Conservation (phyloP, 1,284 basidiomycete genomes). For the Ustilago nuda region DNA sequence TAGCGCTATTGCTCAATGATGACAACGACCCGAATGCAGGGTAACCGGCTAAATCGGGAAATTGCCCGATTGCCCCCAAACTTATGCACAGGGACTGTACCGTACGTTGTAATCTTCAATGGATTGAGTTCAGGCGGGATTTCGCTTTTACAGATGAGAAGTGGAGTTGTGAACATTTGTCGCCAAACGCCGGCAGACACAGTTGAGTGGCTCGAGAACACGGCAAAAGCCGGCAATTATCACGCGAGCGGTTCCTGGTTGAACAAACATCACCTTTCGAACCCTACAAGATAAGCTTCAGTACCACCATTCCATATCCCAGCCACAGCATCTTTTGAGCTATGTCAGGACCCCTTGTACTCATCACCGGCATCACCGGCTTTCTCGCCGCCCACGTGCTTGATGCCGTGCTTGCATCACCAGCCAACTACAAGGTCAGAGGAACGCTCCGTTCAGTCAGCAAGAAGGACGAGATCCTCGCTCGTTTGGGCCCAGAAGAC, state of each 20-base stretch:
- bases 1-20: no score
- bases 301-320: not conserved
- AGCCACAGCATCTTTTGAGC: not conserved
- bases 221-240: slow-evolving; percentile 7
- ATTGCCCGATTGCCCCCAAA: no score
- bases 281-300: not conserved
- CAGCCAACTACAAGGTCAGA: slow-evolving; percentile 55
- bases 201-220: slow-evolving; percentile 3
- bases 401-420: slow-evolving; percentile 53
- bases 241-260: not conserved
- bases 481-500: slow-evolving; percentile 39
- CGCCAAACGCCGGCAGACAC: not conserved
- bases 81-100: no score
- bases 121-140: not conserved
- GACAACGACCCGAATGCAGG: no score
- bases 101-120: no score
- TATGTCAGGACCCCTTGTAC: slow-evolving; percentile 53
- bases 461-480: slow-evolving; percentile 58
- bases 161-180: not conserved
- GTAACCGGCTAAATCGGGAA: no score
- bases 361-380: slow-evolving; percentile 62
- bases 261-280: not conserved
- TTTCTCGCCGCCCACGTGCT: slow-evolving; percentile 62
- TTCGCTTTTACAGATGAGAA: not conserved
- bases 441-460: slow-evolving; percentile 54